Evolutionary conservation across 805 yeast genomes (phyloP).

Genomic region (Candida arabinofermentans): DNA sequence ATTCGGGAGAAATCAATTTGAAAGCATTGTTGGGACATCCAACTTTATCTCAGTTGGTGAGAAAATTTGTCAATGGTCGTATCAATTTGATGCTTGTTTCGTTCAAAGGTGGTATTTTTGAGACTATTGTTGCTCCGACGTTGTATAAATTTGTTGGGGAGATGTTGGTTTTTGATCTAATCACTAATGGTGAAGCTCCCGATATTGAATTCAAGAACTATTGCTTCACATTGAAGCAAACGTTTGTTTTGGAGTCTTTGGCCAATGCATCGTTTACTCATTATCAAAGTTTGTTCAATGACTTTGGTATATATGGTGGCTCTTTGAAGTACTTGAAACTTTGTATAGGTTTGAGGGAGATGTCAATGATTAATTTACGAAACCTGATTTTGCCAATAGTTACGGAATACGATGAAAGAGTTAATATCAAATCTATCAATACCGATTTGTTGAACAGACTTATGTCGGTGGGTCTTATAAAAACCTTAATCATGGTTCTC

Average conservation of each 20-base stretch:
- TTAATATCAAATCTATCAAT: constrained; percentile 7
- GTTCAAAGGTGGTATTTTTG: constrained; percentile 22
- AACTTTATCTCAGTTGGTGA: constrained; percentile 19
- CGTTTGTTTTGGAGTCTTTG: constrained; percentile 24
- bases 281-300: constrained; percentile 22
- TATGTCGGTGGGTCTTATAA: constrained; percentile 19
- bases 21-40: constrained; percentile 15
- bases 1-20: constrained; percentile 9
- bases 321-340: constrained; percentile 20
- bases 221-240: constrained; percentile 20
- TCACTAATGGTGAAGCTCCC: not conserved
- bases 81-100: constrained; percentile 17
- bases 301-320: constrained; percentile 25
- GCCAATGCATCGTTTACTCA: constrained; percentile 24
- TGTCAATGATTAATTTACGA: constrained; percentile 19
- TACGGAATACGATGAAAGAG: constrained; percentile 7
- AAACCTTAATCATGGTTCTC: constrained; percentile 24
- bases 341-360: constrained; percentile 26
- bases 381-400: constrained; percentile 19
- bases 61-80: constrained; percentile 23
- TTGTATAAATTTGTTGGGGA: constrained; percentile 26
- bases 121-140: constrained; percentile 21
- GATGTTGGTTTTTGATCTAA: constrained; percentile 9
- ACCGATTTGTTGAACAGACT: constrained; percentile 15
- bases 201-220: constrained; percentile 12